phyloP scores from a whole-genome alignment of 352 stramenopile genomes.

The Globisporangium alternatum region DNA sequence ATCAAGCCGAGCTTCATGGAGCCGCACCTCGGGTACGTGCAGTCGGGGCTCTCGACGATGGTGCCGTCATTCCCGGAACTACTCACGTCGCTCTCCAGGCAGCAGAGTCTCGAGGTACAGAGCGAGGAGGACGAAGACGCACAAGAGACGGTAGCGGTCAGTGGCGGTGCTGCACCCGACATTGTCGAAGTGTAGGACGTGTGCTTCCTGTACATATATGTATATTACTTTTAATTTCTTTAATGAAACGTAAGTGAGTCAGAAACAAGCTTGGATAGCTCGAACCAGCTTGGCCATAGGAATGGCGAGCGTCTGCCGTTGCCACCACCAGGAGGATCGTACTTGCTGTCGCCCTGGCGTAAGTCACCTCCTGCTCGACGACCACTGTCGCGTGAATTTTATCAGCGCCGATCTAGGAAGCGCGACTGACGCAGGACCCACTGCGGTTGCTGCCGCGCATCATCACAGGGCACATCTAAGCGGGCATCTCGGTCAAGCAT shows the following conservation, averaged over 20 bases:
- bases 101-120: conserved; percentile 17
- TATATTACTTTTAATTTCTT: no score
- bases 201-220: no score
- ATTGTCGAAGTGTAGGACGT: conserved; percentile 15
- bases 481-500: conserved; percentile 73
- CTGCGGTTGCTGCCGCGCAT: conserved; percentile 55
- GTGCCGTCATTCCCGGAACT: conserved; percentile 10
- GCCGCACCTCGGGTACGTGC: conserved; percentile 17
- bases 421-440: conserved; percentile 29
- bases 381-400: conserved; percentile 1
- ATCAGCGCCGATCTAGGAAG: conserved; percentile 12
- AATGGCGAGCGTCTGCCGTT: conserved; percentile 2
- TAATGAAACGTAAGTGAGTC: no score
- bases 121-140: conserved; percentile 10
- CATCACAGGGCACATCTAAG: conserved; percentile 71
- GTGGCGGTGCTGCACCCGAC: conserved; percentile 1
- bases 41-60: conserved; percentile 15
- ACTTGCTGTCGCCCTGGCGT: conserved; percentile 12
- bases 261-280: no score
- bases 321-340: conserved; percentile 10
- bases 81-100: conserved; percentile 7
- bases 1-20: conserved; percentile 15
- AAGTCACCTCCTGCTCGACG: not conserved
- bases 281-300: no score
- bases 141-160: not conserved